phyloP scores from a whole-genome alignment of 2,329 filamentous ascomycete species.

The Pestalotiopsis sp. region DNA sequence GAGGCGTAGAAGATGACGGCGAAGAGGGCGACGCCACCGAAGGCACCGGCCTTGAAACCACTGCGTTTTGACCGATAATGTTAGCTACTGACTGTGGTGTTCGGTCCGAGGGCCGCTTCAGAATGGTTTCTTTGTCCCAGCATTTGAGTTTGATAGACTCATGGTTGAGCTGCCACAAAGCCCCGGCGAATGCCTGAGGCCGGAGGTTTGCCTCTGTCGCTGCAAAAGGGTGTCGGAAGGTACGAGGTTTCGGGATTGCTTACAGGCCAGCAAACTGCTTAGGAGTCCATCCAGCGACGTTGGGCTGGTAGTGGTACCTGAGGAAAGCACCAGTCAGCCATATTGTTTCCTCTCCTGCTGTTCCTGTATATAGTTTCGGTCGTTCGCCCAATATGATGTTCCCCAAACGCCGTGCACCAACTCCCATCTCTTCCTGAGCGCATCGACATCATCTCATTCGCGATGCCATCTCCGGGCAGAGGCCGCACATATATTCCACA shows the following conservation, averaged over 20 bases:
- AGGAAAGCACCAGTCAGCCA: constrained; percentile 10
- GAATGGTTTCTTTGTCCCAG: background rate
- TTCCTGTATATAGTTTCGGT: constrained; percentile 12
- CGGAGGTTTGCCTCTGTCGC: background rate
- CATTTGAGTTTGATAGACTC: background rate
- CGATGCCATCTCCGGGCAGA: constrained; percentile 5
- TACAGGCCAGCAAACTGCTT: constrained; percentile 52
- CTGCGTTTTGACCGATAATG: constrained; percentile 33
- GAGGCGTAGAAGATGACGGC: constrained; percentile 61
- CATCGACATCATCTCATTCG: background rate
- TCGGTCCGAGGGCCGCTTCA: background rate
- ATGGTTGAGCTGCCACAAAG: background rate
- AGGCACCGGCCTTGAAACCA: constrained; percentile 51
- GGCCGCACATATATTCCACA: constrained; percentile 7
- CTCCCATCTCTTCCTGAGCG: background rate
- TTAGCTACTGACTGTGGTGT: background rate
- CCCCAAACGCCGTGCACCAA: background rate
- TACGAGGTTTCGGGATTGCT: constrained; percentile 30
- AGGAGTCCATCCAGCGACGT: constrained; percentile 53
- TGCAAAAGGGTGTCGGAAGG: background rate
- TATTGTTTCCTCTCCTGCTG: constrained; percentile 7
- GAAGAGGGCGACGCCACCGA: constrained; percentile 58
- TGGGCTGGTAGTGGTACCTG: constrained; percentile 61
- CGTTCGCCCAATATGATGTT: background rate
- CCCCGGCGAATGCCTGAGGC: background rate